Conservation (phyloP, 2,329 filamentous ascomycete genomes). For the Epichloe sibirici region DNA sequence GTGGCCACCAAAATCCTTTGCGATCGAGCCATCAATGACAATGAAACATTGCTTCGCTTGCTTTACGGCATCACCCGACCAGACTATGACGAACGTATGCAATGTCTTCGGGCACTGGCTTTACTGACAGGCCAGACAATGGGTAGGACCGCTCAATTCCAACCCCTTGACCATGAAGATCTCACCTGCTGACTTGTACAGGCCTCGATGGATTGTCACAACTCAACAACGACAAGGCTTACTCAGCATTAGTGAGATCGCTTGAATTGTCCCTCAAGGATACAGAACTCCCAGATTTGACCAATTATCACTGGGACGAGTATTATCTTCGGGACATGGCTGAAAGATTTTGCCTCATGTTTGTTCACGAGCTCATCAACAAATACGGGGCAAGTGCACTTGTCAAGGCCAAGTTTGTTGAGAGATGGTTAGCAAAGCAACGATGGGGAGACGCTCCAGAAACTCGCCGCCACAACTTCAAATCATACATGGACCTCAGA, state of each 20-base stretch:
- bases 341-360: slow-evolving; percentile 47
- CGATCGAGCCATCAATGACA: slow-evolving; percentile 47
- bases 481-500: slow-evolving; percentile 34
- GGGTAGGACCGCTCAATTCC: slow-evolving; percentile 10
- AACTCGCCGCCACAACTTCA: slow-evolving; percentile 42
- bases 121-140: slow-evolving; percentile 35
- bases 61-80: slow-evolving; percentile 46
- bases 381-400: slow-evolving; percentile 45
- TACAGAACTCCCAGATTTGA: slow-evolving; percentile 35
- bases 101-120: slow-evolving; percentile 42
- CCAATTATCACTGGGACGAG: slow-evolving; percentile 48
- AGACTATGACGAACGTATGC: slow-evolving; percentile 47
- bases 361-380: slow-evolving; percentile 45
- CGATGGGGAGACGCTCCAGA: slow-evolving; percentile 49
- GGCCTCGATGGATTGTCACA: slow-evolving; percentile 28
- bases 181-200: slow-evolving; percentile 14
- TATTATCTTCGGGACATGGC: slow-evolving; percentile 49
- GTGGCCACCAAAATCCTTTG: slow-evolving; percentile 49
- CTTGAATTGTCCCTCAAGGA: slow-evolving; percentile 44
- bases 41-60: slow-evolving; percentile 34
- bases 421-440: slow-evolving; percentile 63
- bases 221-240: slow-evolving; percentile 38
- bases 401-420: slow-evolving; percentile 52
- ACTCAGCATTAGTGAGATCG: slow-evolving; percentile 46
- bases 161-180: too few relatives aligned